Evolutionary conservation across 805 yeast genomes (phyloP), one percentile per base, ranked within the genome.

Genomic region (Tetrapisispora nanseiensis): DNA sequence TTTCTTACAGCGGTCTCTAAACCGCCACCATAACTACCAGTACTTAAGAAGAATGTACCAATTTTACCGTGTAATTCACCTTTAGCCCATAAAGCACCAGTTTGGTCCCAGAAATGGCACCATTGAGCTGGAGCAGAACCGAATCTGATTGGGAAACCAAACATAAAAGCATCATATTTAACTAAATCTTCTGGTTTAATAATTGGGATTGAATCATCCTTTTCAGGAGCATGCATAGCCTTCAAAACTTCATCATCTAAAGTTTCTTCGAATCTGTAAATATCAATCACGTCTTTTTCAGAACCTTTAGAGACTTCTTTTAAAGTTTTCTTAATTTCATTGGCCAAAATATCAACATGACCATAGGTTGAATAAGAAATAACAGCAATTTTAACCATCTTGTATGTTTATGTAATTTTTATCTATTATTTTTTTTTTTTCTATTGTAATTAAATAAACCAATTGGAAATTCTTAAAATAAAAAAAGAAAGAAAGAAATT

Each of bases 71-170:
- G 57, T 41, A 82, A 70, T 22, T 76, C 75, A 51, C 90, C 89
- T 32, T 61, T 44, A 42, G 81, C 80, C 94, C 94, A 84, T 44
- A 82, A 62, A 12, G 77, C 77, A 46, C 92, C 92, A 29, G 92
- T 82, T 36, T 71, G 63, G 57, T 80, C 94, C 81, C 86, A 79
- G 68, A 82, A 85, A 6, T 80, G 62, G 51, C 75, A 71, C 75
- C 82, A 78, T 65, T 85, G 95, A 22, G 85, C 77, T 39, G 94
- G 86, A 60, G 75, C 66, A 59, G 69, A 73, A 52, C 94, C 94
- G 60, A 58, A 85, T 63, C 94, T 74, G 28, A 94, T 82, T 50
- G 95, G 92, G 45, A 83, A 60, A 51, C 94, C 95, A 52, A 84
- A 80, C 48, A 84, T 49, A 60, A 80, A 79, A 12, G 78, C 87